Conservation (phyloP, 83 land plant genomes). For the Picea abies region DNA sequence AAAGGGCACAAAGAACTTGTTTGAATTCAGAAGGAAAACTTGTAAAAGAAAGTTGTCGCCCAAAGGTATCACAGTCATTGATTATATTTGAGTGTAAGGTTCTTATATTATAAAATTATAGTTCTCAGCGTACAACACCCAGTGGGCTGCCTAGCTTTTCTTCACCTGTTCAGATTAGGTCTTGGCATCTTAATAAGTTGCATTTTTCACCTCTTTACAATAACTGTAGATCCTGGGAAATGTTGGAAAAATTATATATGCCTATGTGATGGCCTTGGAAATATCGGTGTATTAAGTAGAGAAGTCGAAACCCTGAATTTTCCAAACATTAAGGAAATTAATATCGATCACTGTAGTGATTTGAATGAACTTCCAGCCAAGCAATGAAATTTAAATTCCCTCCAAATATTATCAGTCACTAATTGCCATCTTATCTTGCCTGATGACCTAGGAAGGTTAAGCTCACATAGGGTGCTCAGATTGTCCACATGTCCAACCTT, state of each 20-base stretch:
- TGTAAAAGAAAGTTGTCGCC: too few species aligned
- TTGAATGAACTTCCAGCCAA: conserved; percentile 38
- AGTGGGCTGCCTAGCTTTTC: conserved; percentile 28
- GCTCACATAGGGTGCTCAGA: conserved; percentile 34
- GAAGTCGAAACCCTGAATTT: conserved; percentile 30
- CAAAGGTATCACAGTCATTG: too few species aligned
- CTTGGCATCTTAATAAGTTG: conserved; percentile 52
- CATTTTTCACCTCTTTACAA: conserved; percentile 24
- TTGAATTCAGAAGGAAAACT: too few species aligned
- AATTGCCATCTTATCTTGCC: conserved; percentile 57
- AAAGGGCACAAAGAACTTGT: too few species aligned
- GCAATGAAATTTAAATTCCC: conserved; percentile 26
- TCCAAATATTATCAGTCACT: conserved; percentile 39
- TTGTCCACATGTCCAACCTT: conserved; percentile 41
- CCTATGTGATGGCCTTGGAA: conserved; percentile 37
- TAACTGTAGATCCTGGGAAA: conserved; percentile 19
- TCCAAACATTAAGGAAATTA: conserved; percentile 51
- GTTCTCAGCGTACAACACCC: conserved; percentile 26
- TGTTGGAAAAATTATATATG: conserved; percentile 41
- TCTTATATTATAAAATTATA: conserved; percentile 38
- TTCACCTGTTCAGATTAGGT: conserved; percentile 31
- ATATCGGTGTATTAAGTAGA: background rate
- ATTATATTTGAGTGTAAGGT: conserved; percentile 18
- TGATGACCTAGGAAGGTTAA: conserved; percentile 27
- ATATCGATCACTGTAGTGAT: conserved; percentile 51